These are phyloP conservation scores for Raddia guianensis DNA, from an alignment of 176 grass and related monocot species.

Conservation along the genomic window DNA sequence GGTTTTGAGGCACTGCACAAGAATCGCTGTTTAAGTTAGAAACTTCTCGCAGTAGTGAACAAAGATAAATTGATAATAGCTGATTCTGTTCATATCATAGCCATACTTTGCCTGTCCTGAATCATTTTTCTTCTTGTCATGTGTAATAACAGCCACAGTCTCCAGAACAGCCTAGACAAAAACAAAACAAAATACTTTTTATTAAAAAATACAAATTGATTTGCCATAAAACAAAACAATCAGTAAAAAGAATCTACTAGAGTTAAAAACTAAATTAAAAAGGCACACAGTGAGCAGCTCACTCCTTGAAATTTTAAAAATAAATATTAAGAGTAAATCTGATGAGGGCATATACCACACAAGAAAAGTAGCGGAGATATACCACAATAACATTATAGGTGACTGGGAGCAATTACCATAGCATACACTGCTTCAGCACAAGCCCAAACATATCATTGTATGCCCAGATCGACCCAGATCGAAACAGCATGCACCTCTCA, in stretches of 20 bases:
- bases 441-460: neutral
- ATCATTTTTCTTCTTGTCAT: conserved; percentile 99
- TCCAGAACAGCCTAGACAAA: conserved; percentile 89
- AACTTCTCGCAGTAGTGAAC: conserved; percentile 21
- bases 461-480: conserved; percentile 1
- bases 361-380: conserved; percentile 14
- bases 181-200: conserved; percentile 13
- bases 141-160: conserved; percentile 93
- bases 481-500: neutral
- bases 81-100: conserved; percentile 27
- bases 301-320: neutral
- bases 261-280: neutral
- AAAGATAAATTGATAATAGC: neutral
- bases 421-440: neutral
- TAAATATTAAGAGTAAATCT: neutral
- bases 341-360: neutral
- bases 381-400: neutral
- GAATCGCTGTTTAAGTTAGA: conserved; percentile 24
- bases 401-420: neutral
- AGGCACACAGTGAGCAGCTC: neutral
- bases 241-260: neutral
- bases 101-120: conserved; percentile 73
- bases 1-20: conserved; percentile 74
- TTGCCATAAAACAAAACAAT: conserved; percentile 11
- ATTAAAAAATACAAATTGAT: neutral